Base-by-base conservation (phyloP, 306 rosid genomes). In the Morella rubra region DNA sequence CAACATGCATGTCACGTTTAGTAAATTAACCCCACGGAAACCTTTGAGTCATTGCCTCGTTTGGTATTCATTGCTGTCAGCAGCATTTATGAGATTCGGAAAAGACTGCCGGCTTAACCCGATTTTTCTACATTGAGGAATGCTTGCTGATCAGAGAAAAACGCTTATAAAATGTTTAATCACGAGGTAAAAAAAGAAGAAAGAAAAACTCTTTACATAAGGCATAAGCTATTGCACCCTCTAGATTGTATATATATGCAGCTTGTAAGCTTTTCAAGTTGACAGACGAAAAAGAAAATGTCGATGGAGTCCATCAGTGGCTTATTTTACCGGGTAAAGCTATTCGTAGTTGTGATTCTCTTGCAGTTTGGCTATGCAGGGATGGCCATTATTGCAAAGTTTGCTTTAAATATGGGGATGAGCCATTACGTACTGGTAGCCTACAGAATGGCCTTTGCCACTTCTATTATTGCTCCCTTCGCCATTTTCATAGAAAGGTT, bases 331-430 rank as follows among this genome's bases (percentile, higher is more conserved):
- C 0, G 12, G 42, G 76, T 72, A 8, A 84, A 69, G 86, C 93
- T 87, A 10, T 84, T 46, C 73, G 4, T 84, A 50, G 88, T 75
- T 54, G 80, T 83, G 19, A 68, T 84, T 74, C 16, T 87, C 4
- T 7, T 89, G 50, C 93, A 89, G 42, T 76, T 89, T 76, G 91
- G 84, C 44, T 66, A 0, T 55, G 88, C 90, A 67, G 91, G 93
- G 60, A 46, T 87, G 87, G 4, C 78, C 53, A 76, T 82, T 59
- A 74, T 89, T 13, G 4, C 71, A 4, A 89, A 82, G 66, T 56
- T 74, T 67, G 88, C 91, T 68, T 45, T 89, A 16, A 75, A 85
- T 46, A 46, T 68, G 13, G 93, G 93, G 4, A 78, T 85, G 88
- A 89, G 90, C 80, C 87, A 73, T 32, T 80, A 84, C 40, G 87